Evolutionary conservation across 768 basidiomycete species (phyloP).

Genomic region (Leucocoprinus birnbaumii): DNA sequence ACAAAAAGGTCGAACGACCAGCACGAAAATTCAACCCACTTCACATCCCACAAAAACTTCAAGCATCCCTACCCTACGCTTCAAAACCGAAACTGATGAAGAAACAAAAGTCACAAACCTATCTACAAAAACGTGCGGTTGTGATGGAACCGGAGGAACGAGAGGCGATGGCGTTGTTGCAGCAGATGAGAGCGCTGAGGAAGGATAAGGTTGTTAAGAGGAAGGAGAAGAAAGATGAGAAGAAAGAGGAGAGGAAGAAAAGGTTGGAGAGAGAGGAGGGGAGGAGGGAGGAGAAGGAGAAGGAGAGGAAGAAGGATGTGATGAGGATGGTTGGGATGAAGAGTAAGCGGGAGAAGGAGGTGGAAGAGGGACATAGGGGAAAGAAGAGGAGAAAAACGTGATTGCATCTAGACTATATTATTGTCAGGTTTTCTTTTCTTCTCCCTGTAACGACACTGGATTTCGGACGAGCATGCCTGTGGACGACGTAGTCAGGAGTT

Average conservation of each 20-base stretch:
- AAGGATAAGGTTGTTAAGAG: conserved; percentile 83
- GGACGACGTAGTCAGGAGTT: no score
- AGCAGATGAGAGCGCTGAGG: conserved; percentile 89
- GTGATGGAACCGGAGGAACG: conserved; percentile 96
- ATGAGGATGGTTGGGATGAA: conserved; percentile 74
- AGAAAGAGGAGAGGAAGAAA: conserved; percentile 64
- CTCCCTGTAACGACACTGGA: no score
- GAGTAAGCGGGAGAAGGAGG: conserved; percentile 61
- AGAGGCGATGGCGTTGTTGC: conserved; percentile 84
- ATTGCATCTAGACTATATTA: background rate
- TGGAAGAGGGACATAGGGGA: conserved; percentile 50
- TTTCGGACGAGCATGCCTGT: no score
- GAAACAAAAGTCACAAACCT: conserved; percentile 73
- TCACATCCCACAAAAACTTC: conserved; percentile 85
- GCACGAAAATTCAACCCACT: conserved; percentile 89
- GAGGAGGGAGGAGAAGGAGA: conserved; percentile 62
- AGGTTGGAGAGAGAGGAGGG: conserved; percentile 70
- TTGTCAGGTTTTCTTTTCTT: no score
- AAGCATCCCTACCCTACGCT: conserved; percentile 86
- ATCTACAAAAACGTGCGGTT: conserved; percentile 92
- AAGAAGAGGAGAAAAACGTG: conserved; percentile 42
- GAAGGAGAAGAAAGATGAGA: conserved; percentile 85
- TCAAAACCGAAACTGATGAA: conserved; percentile 87
- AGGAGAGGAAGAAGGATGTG: conserved; percentile 71
- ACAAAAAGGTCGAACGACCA: conserved; percentile 78